These are phyloP conservation scores for Fagus sylvatica DNA, from an alignment of 306 rosid genomes.

Conservation along the genomic window DNA sequence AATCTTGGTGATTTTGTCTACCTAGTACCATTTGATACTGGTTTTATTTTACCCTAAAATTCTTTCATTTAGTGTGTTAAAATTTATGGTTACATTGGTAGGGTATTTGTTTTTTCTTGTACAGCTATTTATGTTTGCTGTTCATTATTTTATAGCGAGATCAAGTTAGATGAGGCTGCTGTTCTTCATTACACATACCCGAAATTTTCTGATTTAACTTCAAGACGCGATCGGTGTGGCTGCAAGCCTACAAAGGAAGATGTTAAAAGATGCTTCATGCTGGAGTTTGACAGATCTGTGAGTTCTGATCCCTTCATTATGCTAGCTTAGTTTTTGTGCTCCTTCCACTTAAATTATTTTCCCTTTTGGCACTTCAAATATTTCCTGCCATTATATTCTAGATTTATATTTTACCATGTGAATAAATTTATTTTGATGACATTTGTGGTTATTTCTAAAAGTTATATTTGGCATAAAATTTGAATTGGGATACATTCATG, in stretches of 20 bases:
- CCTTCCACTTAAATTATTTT: no score
- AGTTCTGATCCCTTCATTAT: constrained; percentile 29
- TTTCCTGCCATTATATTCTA: no score
- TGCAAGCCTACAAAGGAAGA: constrained; percentile 70
- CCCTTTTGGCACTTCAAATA: no score
- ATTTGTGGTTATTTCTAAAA: constrained; percentile 4
- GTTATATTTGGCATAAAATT: no score
- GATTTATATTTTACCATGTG: no score
- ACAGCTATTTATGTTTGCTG: constrained; percentile 10
- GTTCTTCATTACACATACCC: constrained; percentile 62
- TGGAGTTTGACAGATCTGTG: constrained; percentile 65
- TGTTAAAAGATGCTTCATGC: constrained; percentile 70
- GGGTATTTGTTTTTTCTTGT: background rate
- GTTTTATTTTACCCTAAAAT: constrained; percentile 8
- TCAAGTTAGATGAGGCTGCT: constrained; percentile 61
- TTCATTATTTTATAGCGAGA: constrained; percentile 36
- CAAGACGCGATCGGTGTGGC: constrained; percentile 65
- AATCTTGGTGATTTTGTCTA: background rate
- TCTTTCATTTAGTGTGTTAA: constrained; percentile 4
- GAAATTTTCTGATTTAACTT: constrained; percentile 63
- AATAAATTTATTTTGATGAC: no score
- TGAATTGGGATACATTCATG: no score
- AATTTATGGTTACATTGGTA: constrained; percentile 9
- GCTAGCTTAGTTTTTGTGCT: background rate
- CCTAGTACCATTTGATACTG: background rate